Evolutionary conservation across 1,284 basidiomycete species (phyloP).

Genomic region (Sporisorium iseilematis-ciliati): DNA sequence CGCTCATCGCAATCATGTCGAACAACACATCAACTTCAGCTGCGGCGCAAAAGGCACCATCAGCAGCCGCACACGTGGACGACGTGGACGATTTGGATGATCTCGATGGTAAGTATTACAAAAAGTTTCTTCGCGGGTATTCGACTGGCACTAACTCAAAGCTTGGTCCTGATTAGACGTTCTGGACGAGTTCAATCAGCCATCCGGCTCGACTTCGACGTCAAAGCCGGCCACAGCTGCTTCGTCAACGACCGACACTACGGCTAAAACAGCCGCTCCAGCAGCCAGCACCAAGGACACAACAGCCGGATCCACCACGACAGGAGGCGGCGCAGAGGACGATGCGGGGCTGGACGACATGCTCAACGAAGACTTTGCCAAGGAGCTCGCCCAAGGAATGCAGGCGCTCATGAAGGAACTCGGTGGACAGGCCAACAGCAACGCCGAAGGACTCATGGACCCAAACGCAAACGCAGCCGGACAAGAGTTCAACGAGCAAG

Average conservation of each 20-base stretch:
- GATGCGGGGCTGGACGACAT: conserved; percentile 57
- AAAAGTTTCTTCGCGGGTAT: not conserved
- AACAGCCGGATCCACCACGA: not conserved
- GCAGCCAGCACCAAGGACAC: not conserved
- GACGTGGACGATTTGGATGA: conserved; percentile 65
- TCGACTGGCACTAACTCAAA: not conserved
- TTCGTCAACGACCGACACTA: conserved; percentile 27
- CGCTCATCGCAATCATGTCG: conserved; percentile 13
- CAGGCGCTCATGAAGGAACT: conserved; percentile 84
- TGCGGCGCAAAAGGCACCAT: conserved; percentile 21
- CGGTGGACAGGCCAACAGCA: conserved; percentile 40
- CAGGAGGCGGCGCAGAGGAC: conserved; percentile 9
- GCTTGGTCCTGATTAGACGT: conserved; percentile 72
- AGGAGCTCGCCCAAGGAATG: conserved; percentile 84
- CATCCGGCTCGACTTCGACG: conserved; percentile 50
- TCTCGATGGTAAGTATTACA: conserved; percentile 59
- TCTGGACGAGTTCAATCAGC: conserved; percentile 72
- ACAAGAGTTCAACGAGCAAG: conserved; percentile 58
- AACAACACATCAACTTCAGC: conserved; percentile 12
- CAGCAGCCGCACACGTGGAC: conserved; percentile 32
- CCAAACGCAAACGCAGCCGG: conserved; percentile 10
- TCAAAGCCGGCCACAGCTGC: conserved; percentile 54
- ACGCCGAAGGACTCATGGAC: conserved; percentile 31
- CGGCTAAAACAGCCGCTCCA: conserved; percentile 58
- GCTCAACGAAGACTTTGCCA: conserved; percentile 74